Evolutionary conservation across 805 yeast species (phyloP).

Genomic region (Candida anglica): DNA sequence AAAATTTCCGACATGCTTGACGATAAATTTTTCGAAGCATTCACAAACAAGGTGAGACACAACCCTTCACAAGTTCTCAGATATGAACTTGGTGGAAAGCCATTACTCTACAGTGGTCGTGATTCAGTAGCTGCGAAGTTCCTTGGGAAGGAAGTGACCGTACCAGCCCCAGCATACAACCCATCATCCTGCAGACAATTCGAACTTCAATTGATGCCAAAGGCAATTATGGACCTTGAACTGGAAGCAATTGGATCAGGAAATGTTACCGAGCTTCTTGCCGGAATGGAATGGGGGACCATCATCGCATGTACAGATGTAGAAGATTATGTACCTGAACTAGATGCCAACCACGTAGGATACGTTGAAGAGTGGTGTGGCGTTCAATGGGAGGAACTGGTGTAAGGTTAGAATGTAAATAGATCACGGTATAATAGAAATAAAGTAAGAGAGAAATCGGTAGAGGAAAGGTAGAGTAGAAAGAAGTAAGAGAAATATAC

Average conservation of each 20-base stretch:
- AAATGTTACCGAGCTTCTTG: conserved; percentile 37
- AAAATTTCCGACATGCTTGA: conserved; percentile 44
- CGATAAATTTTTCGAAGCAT: conserved; percentile 76
- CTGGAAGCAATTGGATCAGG: conserved; percentile 9
- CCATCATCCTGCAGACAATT: conserved; percentile 60
- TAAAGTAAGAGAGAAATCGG: neutral
- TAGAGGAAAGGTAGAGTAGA: no score
- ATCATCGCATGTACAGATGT: conserved; percentile 75
- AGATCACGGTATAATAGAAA: no score
- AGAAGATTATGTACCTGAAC: conserved; percentile 55
- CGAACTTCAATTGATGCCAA: conserved; percentile 94
- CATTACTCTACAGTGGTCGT: conserved; percentile 65
- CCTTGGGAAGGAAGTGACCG: conserved; percentile 11
- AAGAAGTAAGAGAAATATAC: no score
- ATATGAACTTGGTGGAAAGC: conserved; percentile 75
- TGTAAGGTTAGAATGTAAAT: conserved; percentile 6
- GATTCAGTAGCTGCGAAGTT: conserved; percentile 48
- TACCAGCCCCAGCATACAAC: conserved; percentile 61
- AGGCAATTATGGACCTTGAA: conserved; percentile 71
- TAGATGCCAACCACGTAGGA: conserved; percentile 68
- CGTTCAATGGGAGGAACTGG: conserved; percentile 75
- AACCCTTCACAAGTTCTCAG: conserved; percentile 87
- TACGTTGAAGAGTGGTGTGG: conserved; percentile 78
- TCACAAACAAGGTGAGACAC: conserved; percentile 68
- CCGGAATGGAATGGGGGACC: conserved; percentile 98